Conservation (phyloP, 139 green algal genomes). For the Spirogloea muscicola region DNA sequence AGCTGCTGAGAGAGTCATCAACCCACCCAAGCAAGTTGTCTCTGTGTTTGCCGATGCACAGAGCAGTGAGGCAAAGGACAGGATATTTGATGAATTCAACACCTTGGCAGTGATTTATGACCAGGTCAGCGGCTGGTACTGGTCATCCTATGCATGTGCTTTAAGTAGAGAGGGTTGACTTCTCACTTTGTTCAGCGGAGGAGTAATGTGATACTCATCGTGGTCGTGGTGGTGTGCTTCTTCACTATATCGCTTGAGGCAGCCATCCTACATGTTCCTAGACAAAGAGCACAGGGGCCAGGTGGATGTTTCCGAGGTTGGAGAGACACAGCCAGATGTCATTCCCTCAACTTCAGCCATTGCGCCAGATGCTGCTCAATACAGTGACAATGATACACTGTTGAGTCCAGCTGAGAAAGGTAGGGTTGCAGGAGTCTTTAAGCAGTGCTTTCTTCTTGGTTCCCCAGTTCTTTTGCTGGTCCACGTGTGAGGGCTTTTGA, state of each 20-base stretch:
- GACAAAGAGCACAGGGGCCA: slow-evolving; percentile 32
- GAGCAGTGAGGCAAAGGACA: slow-evolving; percentile 58
- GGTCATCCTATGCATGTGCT: not conserved
- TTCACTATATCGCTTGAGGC: slow-evolving; percentile 5
- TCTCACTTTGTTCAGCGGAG: slow-evolving; percentile 39
- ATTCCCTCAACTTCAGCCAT: not conserved
- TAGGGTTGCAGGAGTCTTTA: too few species aligned
- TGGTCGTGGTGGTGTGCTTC: not conserved
- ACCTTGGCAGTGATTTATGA: slow-evolving; percentile 76
- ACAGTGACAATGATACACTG: slow-evolving; percentile 31
- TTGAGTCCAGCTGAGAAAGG: slow-evolving; percentile 26
- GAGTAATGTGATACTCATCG: slow-evolving; percentile 13
- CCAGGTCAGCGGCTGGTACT: slow-evolving; percentile 14
- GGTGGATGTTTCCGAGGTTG: slow-evolving; percentile 15
- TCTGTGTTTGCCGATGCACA: slow-evolving; percentile 58
- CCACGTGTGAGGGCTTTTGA: too few species aligned
- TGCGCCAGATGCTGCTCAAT: not conserved
- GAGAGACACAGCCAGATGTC: not conserved
- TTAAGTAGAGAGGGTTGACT: not conserved
- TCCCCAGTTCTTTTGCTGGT: too few species aligned
- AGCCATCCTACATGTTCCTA: slow-evolving; percentile 46
- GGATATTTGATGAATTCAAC: slow-evolving; percentile 94
- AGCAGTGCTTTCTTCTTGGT: too few species aligned
- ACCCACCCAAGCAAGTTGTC: slow-evolving; percentile 35
- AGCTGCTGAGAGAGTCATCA: slow-evolving; percentile 43